phyloP scores from a whole-genome alignment of 2,329 filamentous ascomycete species.

The Didymella segeticola region DNA sequence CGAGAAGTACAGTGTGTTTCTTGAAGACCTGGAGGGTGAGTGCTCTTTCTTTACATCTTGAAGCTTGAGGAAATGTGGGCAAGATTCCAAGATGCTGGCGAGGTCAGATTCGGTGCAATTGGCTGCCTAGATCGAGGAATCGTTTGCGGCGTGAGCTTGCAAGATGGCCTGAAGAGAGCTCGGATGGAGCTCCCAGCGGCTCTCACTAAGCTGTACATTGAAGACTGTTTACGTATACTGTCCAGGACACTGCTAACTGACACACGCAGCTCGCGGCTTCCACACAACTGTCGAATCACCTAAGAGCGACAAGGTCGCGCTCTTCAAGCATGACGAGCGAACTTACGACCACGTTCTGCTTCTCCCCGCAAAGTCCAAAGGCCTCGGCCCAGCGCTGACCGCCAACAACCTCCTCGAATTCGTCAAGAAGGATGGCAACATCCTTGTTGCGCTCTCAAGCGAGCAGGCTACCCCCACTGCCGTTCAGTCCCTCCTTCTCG shows the following conservation, averaged over 20 bases:
- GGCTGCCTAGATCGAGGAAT: background rate
- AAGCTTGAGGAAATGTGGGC: background rate
- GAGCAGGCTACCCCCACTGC: slow-evolving; percentile 72
- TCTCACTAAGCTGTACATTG: too few relatives aligned
- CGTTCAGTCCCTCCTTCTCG: slow-evolving; percentile 78
- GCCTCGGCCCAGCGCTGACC: slow-evolving; percentile 86
- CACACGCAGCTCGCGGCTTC: slow-evolving; percentile 75
- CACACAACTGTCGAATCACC: slow-evolving; percentile 76
- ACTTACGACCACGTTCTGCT: slow-evolving; percentile 91
- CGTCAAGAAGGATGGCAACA: slow-evolving; percentile 88
- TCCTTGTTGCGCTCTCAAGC: slow-evolving; percentile 83
- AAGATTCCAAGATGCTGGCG: background rate
- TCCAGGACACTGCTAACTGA: slow-evolving; percentile 15
- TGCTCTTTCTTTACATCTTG: slow-evolving; percentile 9
- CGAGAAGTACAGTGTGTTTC: slow-evolving; percentile 81
- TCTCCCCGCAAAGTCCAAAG: slow-evolving; percentile 89
- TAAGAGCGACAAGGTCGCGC: slow-evolving; percentile 62
- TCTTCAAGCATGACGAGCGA: slow-evolving; percentile 87
- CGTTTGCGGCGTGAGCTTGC: slow-evolving; percentile 19
- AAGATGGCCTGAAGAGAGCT: slow-evolving; percentile 16
- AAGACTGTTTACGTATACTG: too few relatives aligned
- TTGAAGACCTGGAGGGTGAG: slow-evolving; percentile 74
- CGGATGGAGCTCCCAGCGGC: background rate
- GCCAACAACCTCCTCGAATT: slow-evolving; percentile 89
- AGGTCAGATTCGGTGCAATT: background rate